phyloP scores from a whole-genome alignment of 2,329 filamentous ascomycete genomes.

The Apiospora koreana region DNA sequence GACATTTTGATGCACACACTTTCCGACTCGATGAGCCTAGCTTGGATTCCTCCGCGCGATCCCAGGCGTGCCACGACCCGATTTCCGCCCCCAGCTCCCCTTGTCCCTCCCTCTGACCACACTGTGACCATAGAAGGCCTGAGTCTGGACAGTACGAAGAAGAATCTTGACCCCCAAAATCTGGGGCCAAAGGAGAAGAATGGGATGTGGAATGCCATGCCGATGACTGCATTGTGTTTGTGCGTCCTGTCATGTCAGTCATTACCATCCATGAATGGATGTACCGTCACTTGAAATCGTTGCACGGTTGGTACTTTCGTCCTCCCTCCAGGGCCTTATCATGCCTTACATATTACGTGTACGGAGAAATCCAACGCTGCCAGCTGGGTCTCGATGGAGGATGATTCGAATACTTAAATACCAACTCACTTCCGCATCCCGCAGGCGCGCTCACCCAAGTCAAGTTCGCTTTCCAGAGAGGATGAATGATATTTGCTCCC shows the following conservation, averaged over 20 bases:
- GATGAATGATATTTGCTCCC: not conserved
- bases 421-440: not conserved
- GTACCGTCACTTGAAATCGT: not conserved
- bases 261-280: not conserved
- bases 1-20: not conserved
- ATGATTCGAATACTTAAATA: not conserved
- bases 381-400: not conserved
- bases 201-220: conserved; percentile 9
- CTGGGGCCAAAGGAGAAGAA: not conserved
- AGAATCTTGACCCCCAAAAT: not conserved
- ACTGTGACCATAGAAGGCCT: not conserved
- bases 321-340: conserved; percentile 6
- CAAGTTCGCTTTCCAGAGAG: not conserved
- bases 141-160: not conserved
- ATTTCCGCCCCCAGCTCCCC: conserved; percentile 1
- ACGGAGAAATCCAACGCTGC: conserved; percentile 3
- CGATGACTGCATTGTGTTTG: conserved; percentile 12
- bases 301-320: not conserved
- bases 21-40: not conserved
- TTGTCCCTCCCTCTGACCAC: not conserved
- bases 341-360: conserved; percentile 8
- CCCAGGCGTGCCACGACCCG: conserved; percentile 2
- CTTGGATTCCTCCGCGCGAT: conserved; percentile 4
- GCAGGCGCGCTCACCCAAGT: not conserved
- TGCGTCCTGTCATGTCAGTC: conserved; percentile 4